phyloP scores from a whole-genome alignment of 1,284 basidiomycete species.

The Hymenochaete sp. region DNA sequence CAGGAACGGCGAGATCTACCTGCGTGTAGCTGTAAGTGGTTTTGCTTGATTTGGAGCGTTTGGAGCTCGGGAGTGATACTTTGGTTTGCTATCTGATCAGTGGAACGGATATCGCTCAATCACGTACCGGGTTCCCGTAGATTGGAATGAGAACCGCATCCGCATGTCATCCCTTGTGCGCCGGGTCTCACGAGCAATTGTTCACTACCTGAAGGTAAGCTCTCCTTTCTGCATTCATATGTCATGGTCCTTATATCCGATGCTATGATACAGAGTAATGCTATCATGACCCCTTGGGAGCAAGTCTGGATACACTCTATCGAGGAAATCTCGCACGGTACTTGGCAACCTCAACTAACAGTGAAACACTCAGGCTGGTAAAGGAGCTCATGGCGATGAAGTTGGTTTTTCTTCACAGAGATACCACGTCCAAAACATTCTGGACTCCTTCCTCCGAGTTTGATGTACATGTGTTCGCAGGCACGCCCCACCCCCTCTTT shows the following conservation, averaged over 20 bases:
- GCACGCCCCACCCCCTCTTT: too few species aligned
- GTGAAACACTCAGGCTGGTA: constrained; percentile 11
- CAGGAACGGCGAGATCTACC: constrained; percentile 44
- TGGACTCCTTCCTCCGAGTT: too few species aligned
- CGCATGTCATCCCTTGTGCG: constrained; percentile 59
- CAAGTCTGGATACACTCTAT: constrained; percentile 62
- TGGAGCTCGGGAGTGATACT: not conserved
- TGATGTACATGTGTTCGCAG: too few species aligned
- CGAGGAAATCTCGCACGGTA: constrained; percentile 58
- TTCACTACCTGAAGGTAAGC: constrained; percentile 63
- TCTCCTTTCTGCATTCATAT: constrained; percentile 7
- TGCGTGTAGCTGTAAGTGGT: constrained; percentile 51
- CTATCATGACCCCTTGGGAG: constrained; percentile 58
- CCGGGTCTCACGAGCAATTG: constrained; percentile 58
- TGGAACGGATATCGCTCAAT: constrained; percentile 64
- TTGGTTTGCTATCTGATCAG: constrained; percentile 22
- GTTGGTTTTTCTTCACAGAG: too few species aligned
- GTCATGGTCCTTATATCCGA: constrained; percentile 16
- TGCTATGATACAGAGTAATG: constrained; percentile 40
- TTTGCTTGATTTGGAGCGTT: not conserved
- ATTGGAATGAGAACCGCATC: constrained; percentile 54
- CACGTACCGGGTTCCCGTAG: constrained; percentile 68
- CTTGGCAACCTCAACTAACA: constrained; percentile 53
- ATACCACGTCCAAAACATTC: too few species aligned
- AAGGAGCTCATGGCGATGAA: too few species aligned